A percentile compares a stretch with the other conserved stretches of the same genome.
phyloP scores from a whole-genome alignment of 1,139 yeast genomes.

The Petasospora rhodanensis region DNA sequence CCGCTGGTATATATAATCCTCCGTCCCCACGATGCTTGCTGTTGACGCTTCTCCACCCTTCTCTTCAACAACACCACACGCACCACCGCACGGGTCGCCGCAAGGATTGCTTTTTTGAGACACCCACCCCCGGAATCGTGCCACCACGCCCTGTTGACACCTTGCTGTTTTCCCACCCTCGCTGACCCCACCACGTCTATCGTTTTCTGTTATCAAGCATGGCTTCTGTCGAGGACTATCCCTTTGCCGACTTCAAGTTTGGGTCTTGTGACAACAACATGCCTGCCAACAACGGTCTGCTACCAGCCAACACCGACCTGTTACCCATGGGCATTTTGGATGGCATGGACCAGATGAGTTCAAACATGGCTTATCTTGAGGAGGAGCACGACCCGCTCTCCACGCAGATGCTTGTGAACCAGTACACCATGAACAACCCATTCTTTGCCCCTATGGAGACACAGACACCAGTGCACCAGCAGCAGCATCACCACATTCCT shows the following conservation, averaged over 20 bases:
- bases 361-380: conserved; percentile 10
- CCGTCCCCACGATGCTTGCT: too few relatives aligned
- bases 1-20: too few relatives aligned
- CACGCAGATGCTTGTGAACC: conserved; percentile 5
- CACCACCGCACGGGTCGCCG: too few relatives aligned
- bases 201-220: conserved; percentile 4
- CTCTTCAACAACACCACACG: too few relatives aligned
- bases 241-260: conserved; percentile 12
- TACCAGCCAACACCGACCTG: conserved; percentile 1
- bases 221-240: conserved; percentile 19
- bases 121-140: too few relatives aligned
- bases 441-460: conserved; percentile 1
- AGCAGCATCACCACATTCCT: background rate
- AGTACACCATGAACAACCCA: background rate
- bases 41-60: too few relatives aligned
- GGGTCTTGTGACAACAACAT: conserved; percentile 2
- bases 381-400: conserved; percentile 6
- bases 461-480: conserved; percentile 1
- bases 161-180: background rate
- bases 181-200: background rate
- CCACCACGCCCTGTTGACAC: too few relatives aligned
- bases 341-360: conserved; percentile 8
- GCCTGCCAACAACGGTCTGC: background rate
- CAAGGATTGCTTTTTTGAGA: too few relatives aligned
- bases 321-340: conserved; percentile 6